Base-by-base conservation (phyloP, 2,329 filamentous ascomycete genomes). In the Eurotiales sp. region DNA sequence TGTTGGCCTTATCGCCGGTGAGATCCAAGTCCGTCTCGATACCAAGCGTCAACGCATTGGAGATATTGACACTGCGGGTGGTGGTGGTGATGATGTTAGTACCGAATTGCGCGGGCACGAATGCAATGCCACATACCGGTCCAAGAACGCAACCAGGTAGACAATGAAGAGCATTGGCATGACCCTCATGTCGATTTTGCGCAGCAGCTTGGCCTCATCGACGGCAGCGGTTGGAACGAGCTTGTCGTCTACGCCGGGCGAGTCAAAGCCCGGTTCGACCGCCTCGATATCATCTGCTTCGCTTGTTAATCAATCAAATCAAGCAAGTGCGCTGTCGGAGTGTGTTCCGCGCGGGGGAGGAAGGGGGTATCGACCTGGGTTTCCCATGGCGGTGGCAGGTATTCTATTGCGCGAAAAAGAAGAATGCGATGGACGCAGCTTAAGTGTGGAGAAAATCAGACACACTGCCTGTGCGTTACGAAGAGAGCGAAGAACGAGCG, bases 21-120 rank as follows among this genome's bases (percentile, higher is more conserved):
- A 81, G 67, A 4, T 69, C 53, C 4, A 80, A 65, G 19, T 80
- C 76, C 22, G 64, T 61, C 1, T 71, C 72, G 10, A 80, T 64
- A 11, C 76, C 74, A 50, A 76, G 76, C 19, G 78, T 72, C 52
- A 78, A 76, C 4, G 77, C 77, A 55, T 80, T 80, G 29, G 72
- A 66, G 45, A 80, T 80, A 56, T 80, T 80, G 53, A 80, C 75
- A 42, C 52, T 54, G 39, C 22, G 27, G 2, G n/a, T 19, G 15
- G 30, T 42, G 36, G 52, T 40, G 51, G 50, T 22, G n/a, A n/a
- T n/a, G n/a, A n/a, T n/a, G n/a, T n/a, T n/a, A n/a, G n/a, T n/a
- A n/a, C n/a, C n/a, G n/a, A n/a, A n/a, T n/a, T n/a, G n/a, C n/a
- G n/a, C n/a, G 29, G 37, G 34, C 44, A 45, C 42, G 29, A 44